Base-by-base conservation (phyloP, 192 early-diverging fungal genomes). In the Chytriomyces confervae region DNA sequence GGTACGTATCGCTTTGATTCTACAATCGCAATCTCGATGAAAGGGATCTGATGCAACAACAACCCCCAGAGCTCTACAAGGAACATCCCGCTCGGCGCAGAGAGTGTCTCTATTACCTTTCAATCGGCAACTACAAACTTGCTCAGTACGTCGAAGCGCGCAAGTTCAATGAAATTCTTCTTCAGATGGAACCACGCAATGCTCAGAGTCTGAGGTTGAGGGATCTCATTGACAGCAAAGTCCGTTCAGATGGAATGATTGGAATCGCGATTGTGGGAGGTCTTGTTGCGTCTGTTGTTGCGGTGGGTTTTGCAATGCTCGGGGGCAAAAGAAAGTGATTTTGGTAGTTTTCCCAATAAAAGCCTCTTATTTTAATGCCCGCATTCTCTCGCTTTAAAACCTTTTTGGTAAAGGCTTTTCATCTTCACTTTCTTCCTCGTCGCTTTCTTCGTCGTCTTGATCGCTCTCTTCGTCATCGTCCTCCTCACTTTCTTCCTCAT, bases 91-190 rank as follows among this genome's bases (percentile, higher is more conserved):
- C 92, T 69, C 89, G 97, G 70, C 88, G 92, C 73, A 88, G 97
- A 50, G 97, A 99, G 83, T 99, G 97, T 78, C 86, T 97, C 46
- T 99, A 96, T 82, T 99, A 97, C 77, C 78, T 99, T 62, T 94
- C 94, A 6, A 81, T 99, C 18, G 97, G 95, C 7, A 89, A 95
- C 80, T 97, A 91, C 88, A 96, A 95, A 81, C 86, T 96, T 70
- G 92, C 92, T 20, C 91, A 94, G 76, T 98, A 94, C 79, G 83
- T 82, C 50, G 91, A 92, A 75, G 94, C 96, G 1, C 85, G 91
- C 50, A 87, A 91, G n/a, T 93, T 88, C 80, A 94, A 93, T 78
- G 90, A 94, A 48, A 87, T 88, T 61, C 86, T 98, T 18, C 78
- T 98, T 72, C 85, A 91, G 16, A 78, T 92, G 45, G 97, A 98